Evolutionary conservation across 2,329 filamentous ascomycete genomes (phyloP).

Genomic region (Aureobasidium mangrovei): DNA sequence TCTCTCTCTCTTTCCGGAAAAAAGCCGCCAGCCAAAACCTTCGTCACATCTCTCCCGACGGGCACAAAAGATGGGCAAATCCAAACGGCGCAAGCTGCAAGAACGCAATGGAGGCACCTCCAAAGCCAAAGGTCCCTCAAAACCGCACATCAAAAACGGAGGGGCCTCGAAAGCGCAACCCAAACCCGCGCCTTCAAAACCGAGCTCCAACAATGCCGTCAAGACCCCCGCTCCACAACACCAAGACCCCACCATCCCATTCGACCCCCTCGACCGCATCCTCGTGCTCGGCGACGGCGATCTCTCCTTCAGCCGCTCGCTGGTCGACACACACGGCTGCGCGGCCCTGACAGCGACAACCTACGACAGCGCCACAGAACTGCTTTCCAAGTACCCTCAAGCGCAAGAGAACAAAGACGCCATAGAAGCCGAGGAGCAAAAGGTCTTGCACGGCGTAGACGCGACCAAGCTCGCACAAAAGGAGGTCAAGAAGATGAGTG

Average conservation of each 20-base stretch:
- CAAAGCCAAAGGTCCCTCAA: background rate
- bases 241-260: constrained; percentile 52
- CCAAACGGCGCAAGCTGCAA: constrained; percentile 3
- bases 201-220: background rate
- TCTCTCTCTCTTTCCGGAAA: too few relatives aligned
- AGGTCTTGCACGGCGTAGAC: constrained; percentile 56
- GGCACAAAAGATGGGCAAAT: background rate
- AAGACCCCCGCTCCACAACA: background rate
- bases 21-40: too few relatives aligned
- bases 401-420: constrained; percentile 50
- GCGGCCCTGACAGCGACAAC: constrained; percentile 61
- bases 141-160: background rate
- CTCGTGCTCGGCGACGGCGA: constrained; percentile 73
- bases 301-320: constrained; percentile 64
- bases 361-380: constrained; percentile 50
- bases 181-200: background rate
- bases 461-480: constrained; percentile 51
- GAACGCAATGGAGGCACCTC: constrained; percentile 2
- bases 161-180: background rate
- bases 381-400: constrained; percentile 61
- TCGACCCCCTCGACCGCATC: constrained; percentile 56
- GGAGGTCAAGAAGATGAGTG: constrained; percentile 33
- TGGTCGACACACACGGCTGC: constrained; percentile 58
- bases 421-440: constrained; percentile 39
- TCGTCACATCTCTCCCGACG: too few relatives aligned